Base-by-base conservation (phyloP, 257 asterid genomes). In the Nemophila menziesii region DNA sequence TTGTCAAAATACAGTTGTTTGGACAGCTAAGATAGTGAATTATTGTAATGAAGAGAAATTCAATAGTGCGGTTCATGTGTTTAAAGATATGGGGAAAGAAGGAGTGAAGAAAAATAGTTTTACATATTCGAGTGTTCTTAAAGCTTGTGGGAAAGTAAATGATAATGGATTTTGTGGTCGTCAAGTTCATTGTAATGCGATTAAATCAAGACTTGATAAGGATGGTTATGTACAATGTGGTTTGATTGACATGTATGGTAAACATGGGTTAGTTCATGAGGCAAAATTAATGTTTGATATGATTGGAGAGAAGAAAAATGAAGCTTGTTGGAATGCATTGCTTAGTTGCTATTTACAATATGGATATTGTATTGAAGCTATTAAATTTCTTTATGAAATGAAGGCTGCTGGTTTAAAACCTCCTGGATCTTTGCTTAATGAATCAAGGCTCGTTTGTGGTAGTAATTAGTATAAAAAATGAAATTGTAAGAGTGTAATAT, bases 171-270 rank as follows among this genome's bases (percentile, higher is more conserved):
- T 39, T 37, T 67, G 68, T 24, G 92, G 93, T 40, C 69, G 51
- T 29, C 93, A 78, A 46, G 67, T 86, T 62, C 93, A 86, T 51
- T 85, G 82, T 0, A 54, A 45, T 33, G 79, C 55, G 18, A 39
- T 72, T 64, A 86, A 86, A 54, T 36, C 51, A 44, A 92, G 96
- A n/a, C 82, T 81, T 3, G 89, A 86, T 20, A 55, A 55, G 3
- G 57, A 81, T 34, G 51, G 48, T 6, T 70, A 58, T 59, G 92
- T 78, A 57, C 86, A 52, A 48, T 78, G 89, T 67, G 77, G 78
- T 9, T 60, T 81, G 63, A 65, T 81, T 12, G 79, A 76, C 27
- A 43, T 78, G 64, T 81, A 78, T 38, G 89, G 89, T 13, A 78
- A 71, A 53, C 56, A 63, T 42, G 92, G 86, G 38, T 48, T 52